phyloP scores from a whole-genome alignment of 2,329 filamentous ascomycete genomes.

The Fusarium vanettenii region DNA sequence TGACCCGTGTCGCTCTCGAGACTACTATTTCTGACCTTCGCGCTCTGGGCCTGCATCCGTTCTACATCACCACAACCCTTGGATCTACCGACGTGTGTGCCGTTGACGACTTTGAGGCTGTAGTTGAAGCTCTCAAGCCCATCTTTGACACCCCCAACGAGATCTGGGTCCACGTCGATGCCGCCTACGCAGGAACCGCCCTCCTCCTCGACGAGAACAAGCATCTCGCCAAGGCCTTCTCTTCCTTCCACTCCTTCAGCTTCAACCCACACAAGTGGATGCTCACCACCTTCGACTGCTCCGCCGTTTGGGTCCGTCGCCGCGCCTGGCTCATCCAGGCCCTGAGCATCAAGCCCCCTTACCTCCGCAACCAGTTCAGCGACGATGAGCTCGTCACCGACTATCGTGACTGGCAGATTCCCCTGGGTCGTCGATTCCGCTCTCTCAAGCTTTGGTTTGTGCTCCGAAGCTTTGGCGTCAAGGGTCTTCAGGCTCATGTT shows the following conservation, averaged over 20 bases:
- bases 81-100: slow-evolving; percentile 92
- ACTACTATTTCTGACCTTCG: slow-evolving; percentile 73
- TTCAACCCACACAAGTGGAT: slow-evolving; percentile 99
- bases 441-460: slow-evolving; percentile 97
- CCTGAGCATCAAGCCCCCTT: slow-evolving; percentile 81
- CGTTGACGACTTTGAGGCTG: slow-evolving; percentile 81
- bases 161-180: slow-evolving; percentile 94
- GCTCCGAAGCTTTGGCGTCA: slow-evolving; percentile 82
- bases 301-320: slow-evolving; percentile 82
- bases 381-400: slow-evolving; percentile 89
- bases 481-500: slow-evolving; percentile 80
- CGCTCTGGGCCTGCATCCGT: slow-evolving; percentile 80
- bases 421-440: slow-evolving; percentile 88
- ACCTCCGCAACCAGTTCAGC: slow-evolving; percentile 83
- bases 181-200: slow-evolving; percentile 89
- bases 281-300: slow-evolving; percentile 90
- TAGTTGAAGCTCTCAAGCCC: slow-evolving; percentile 63
- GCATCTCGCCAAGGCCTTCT: slow-evolving; percentile 70
- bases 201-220: slow-evolving; percentile 86
- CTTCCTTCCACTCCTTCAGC: slow-evolving; percentile 86
- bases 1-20: slow-evolving; percentile 74
- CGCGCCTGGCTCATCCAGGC: slow-evolving; percentile 82
- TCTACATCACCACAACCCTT: slow-evolving; percentile 85
- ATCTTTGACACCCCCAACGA: slow-evolving; percentile 53
- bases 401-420: slow-evolving; percentile 98